Evolutionary conservation across 73 alveolate genomes (phyloP).

Genomic region (Tetrahymena malaccensis): DNA sequence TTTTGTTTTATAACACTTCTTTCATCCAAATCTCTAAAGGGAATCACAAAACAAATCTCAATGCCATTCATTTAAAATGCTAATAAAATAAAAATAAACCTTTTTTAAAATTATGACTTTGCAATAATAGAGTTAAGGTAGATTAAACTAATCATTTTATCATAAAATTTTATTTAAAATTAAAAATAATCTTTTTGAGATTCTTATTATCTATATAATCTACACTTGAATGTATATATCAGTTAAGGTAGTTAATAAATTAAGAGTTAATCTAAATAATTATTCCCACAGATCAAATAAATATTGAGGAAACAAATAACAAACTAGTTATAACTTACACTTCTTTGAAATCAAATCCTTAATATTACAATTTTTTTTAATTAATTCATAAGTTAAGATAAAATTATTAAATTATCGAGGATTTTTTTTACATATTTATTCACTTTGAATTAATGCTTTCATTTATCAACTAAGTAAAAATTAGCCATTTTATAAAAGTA

Average conservation of each 20-base stretch:
- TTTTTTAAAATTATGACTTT: not conserved
- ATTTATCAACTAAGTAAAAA: no score
- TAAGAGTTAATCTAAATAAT: not conserved
- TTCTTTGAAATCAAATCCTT: not conserved
- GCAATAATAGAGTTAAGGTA: not conserved
- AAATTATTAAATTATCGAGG: not conserved
- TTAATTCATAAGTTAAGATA: not conserved
- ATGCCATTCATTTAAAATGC: not conserved
- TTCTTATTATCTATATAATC: not conserved
- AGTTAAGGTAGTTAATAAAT: not conserved
- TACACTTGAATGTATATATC: not conserved
- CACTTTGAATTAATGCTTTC: not conserved
- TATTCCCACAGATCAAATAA: not conserved
- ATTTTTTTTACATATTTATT: no score
- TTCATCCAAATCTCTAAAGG: not conserved
- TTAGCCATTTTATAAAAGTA: no score
- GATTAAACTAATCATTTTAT: no score
- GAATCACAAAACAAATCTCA: not conserved
- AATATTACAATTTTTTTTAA: not conserved
- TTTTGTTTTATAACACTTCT: not conserved
- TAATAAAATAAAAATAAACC: not conserved
- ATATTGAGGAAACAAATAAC: not conserved
- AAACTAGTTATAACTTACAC: not conserved
- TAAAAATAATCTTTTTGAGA: no score
- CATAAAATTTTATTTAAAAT: no score